phyloP scores from a whole-genome alignment of 73 alveolate genomes.

The Stentor roeselii region DNA sequence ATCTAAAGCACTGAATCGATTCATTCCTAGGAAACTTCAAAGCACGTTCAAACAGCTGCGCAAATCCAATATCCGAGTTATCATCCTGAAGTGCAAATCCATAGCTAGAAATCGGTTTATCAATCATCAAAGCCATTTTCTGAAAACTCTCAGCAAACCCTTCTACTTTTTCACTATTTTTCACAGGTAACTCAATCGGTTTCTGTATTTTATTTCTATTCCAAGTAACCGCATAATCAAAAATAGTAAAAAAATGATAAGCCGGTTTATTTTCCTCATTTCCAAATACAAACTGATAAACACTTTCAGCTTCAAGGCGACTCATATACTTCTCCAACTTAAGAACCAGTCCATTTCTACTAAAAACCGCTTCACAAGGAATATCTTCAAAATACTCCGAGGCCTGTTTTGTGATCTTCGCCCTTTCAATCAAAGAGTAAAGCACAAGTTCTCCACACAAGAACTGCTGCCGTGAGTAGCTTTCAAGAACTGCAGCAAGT shows the following conservation, averaged over 20 bases:
- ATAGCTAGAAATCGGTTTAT: neutral
- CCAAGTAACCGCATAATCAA: neutral
- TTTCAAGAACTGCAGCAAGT: neutral
- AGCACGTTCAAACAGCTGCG: neutral
- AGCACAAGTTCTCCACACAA: neutral
- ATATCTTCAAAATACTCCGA: neutral
- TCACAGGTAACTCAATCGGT: neutral
- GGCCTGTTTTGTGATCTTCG: neutral
- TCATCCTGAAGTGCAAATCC: neutral
- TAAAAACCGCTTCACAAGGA: neutral
- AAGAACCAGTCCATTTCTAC: neutral
- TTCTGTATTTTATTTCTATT: neutral
- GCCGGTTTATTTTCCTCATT: constrained; percentile 6
- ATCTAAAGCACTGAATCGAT: neutral
- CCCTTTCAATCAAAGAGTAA: neutral
- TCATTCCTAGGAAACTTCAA: neutral
- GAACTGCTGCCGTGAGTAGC: neutral
- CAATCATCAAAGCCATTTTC: neutral
- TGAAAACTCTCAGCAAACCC: neutral
- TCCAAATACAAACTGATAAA: neutral
- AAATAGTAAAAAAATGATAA: constrained; percentile 18
- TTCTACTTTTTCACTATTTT: neutral
- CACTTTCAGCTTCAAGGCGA: neutral
- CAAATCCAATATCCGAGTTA: neutral
- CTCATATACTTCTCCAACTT: neutral